Base-by-base conservation (phyloP, 1,139 yeast genomes). In the Yamadazyma sp. region DNA sequence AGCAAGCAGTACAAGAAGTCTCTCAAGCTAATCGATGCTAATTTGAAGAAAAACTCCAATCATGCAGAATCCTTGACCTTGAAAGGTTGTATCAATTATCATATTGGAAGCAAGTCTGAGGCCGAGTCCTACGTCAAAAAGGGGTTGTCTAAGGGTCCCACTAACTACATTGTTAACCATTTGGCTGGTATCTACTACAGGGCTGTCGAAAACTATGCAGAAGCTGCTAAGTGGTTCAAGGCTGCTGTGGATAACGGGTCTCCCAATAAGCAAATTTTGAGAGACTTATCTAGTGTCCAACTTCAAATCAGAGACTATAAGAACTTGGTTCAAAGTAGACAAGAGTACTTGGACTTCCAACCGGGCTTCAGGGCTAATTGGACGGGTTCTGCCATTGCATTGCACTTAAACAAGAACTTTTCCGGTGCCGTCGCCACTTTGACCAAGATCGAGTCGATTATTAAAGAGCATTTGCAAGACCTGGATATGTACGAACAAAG, bases 281-380 rank as follows among this genome's bases (percentile, higher is more conserved):
- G 95, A 43, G 98, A 94, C 59, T 71, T 92, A 54, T 76, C 95
- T 8, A 72, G 83, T 34, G 72, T 88, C 62, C 94, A 90, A 55
- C 69, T 86, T 25, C 97, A 92, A 52, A 70, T 73, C 44, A 79
- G 96, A 45, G 92, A 87, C 54, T 88, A 70, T 57, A 78, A 76
- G 50, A 73, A 74, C 26, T 73, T 86, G 48, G 72, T 76, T 6
- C 74, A 65, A 13, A 75, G 92, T 2, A 76, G 97, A 53, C 80
- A 78, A 45, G 73, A 73, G 33, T 80, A 81, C 54, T 72, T 94
- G 60, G 87, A 85, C 51, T 76, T 77, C 30, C 86, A 80, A 51
- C 84, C 96, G 10, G 96, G 95, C 0, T 84, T 79, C 56, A 77
- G 97, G 48, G 92, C 94, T 48, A 85, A 88, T 54, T 94, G 97